Conservation (phyloP, 2,329 filamentous ascomycete genomes). For the Aschersonia sp. region DNA sequence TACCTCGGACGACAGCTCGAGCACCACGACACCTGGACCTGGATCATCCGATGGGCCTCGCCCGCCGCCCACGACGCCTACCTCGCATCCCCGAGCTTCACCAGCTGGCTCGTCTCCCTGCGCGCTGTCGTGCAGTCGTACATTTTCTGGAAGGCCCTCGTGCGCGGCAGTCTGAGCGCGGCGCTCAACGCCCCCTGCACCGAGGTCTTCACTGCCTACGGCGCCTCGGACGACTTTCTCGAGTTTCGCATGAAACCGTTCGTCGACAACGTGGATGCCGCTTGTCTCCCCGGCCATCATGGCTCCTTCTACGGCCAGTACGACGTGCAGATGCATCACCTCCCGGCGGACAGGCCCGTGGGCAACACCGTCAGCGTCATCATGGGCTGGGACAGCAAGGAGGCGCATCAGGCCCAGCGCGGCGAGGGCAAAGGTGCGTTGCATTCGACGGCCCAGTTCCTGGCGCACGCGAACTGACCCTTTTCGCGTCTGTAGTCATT, state of each 20-base stretch:
- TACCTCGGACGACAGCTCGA: conserved; percentile 21
- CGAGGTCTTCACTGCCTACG: conserved; percentile 22
- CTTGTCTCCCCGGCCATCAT: conserved; percentile 14
- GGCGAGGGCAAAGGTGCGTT: conserved; percentile 14
- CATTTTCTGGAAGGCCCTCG: conserved; percentile 10
- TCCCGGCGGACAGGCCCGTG: conserved; percentile 11
- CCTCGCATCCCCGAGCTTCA: conserved; percentile 23
- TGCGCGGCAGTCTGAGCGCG: conserved; percentile 9
- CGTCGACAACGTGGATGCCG: conserved; percentile 9
- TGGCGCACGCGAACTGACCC: neutral
- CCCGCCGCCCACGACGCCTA: conserved; percentile 21
- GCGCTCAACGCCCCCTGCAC: conserved; percentile 21
- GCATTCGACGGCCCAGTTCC: neutral
- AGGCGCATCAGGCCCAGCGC: conserved; percentile 19
- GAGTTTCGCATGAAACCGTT: conserved; percentile 16
- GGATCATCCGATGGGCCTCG: conserved; percentile 20
- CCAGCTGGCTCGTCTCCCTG: conserved; percentile 23
- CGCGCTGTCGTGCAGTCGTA: conserved; percentile 14
- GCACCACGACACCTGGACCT: conserved; percentile 15
- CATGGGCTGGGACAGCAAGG: conserved; percentile 24
- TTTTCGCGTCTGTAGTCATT: conserved; percentile 13
- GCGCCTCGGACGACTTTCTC: conserved; percentile 16
- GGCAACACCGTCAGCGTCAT: conserved; percentile 17
- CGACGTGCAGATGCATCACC: conserved; percentile 13
- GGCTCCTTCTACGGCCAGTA: conserved; percentile 19